Conservation (phyloP, 371 early-diverging fungal genomes). For the Dinochytrium kinnereticum region DNA sequence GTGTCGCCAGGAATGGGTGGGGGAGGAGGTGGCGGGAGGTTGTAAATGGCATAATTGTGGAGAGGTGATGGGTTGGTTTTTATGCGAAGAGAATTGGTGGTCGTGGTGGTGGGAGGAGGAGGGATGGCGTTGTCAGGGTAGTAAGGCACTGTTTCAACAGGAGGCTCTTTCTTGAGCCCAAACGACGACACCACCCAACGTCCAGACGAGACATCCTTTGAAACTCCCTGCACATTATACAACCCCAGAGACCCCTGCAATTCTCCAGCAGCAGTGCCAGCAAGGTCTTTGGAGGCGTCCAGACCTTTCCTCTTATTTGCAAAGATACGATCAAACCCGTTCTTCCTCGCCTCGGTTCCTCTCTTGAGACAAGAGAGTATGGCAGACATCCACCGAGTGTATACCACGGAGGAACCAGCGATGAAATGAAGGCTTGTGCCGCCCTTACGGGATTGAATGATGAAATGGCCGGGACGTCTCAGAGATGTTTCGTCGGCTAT, state of each 20-base stretch:
- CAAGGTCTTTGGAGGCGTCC: background rate
- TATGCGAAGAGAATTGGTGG: too few species aligned
- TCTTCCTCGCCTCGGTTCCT: background rate
- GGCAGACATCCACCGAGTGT: background rate
- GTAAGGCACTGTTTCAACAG: too few species aligned
- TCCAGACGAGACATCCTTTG: background rate
- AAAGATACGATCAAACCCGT: background rate
- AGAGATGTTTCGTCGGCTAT: background rate
- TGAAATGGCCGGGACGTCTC: background rate
- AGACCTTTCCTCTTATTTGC: background rate
- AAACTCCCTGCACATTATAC: background rate
- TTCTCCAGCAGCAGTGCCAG: background rate
- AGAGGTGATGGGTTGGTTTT: too few species aligned
- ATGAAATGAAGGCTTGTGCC: background rate
- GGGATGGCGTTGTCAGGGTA: too few species aligned
- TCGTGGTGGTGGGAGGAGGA: too few species aligned
- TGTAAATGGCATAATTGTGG: too few species aligned
- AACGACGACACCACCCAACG: background rate
- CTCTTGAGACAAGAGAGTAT: background rate
- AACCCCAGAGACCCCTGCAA: background rate
- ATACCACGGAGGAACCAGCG: background rate
- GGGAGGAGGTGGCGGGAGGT: too few species aligned
- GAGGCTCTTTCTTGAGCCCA: too few species aligned
- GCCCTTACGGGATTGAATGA: background rate
- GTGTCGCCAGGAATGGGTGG: too few species aligned